Base-by-base conservation (phyloP, 768 basidiomycete species). In the Boletales sp. region DNA sequence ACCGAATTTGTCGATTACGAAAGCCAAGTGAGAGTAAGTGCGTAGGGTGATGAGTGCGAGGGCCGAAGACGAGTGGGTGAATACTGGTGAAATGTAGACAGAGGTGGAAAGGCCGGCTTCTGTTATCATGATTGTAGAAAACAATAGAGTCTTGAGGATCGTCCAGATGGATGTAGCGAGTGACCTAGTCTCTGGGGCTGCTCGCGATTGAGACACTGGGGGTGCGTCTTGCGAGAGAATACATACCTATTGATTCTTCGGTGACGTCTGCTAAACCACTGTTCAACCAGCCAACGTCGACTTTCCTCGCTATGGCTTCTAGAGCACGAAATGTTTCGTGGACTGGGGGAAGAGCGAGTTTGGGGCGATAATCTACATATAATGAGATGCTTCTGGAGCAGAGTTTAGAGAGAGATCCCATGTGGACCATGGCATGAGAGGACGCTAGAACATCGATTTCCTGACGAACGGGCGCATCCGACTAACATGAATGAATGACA, bases 1-100 rank as follows among this genome's bases (percentile, higher is more conserved):
- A 3, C 91, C 91, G 56, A 93, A 91, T 58, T 86, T 82, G 9
- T 84, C 81, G 8, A 92, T 80, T 42, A 92, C 78, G 58, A 90
- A 90, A 3, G 89, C 82, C 17, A 91, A 72, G 59, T 82, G 77
- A 11, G 79, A 81, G 11, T 93, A 74, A 0, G 78, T 79, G 25
- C 74, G 73, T 0, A 93, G 67, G 5, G 77, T 72, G 13, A 73
- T 65, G 6, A 78, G 67, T 2, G 87, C 82, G 10, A 91, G 71
- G 5, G 74, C 54, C 7, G 75, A 68, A 8, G 81, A 75, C 3
- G 71, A 69, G 41, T 57, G 59, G 32, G 61, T 70, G 33, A 59
- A 56, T 2, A 60, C 51, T 15, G 81, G 76, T 9, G 77, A 72
- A 19, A 79, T 61, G 60, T 78, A 88, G 21, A 83, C 67, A 5